Conservation (phyloP, 805 yeast genomes). For the Monosporozyma siamensis region DNA sequence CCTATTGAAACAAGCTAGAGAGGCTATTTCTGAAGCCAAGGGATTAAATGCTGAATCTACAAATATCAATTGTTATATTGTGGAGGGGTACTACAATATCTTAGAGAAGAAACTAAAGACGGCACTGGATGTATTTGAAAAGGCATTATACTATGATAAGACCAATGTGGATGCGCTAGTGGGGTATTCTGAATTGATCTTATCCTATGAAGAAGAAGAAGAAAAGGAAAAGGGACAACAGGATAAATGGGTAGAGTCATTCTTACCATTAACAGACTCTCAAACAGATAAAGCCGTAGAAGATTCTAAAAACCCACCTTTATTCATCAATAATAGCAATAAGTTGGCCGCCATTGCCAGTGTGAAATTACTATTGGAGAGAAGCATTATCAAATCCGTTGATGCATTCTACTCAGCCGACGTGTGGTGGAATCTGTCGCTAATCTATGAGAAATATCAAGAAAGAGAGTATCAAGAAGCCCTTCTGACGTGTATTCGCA, state of each 20-base stretch:
- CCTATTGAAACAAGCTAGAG: slow-evolving; percentile 48
- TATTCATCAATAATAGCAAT: slow-evolving; percentile 49
- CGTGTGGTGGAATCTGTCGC: slow-evolving; percentile 59
- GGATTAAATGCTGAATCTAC: slow-evolving; percentile 38
- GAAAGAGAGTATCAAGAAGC: slow-evolving; percentile 43
- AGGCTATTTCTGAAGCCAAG: slow-evolving; percentile 66
- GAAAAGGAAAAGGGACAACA: neutral
- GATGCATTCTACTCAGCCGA: slow-evolving; percentile 44
- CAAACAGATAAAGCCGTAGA: neutral
- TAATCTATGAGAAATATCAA: slow-evolving; percentile 49
- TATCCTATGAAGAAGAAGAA: slow-evolving; percentile 34
- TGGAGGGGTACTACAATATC: slow-evolving; percentile 26
- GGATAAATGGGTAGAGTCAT: neutral
- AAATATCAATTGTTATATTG: slow-evolving; percentile 22
- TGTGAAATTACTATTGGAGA: slow-evolving; percentile 35
- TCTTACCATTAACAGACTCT: neutral
- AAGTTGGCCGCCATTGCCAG: slow-evolving; percentile 52
- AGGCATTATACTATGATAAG: slow-evolving; percentile 43
- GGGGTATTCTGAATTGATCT: slow-evolving; percentile 44
- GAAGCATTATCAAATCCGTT: slow-evolving; percentile 27
- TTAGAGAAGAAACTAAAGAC: slow-evolving; percentile 34
- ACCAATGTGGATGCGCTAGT: slow-evolving; percentile 43
- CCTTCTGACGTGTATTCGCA: slow-evolving; percentile 54
- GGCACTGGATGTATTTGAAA: slow-evolving; percentile 58
- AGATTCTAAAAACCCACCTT: neutral